A percentile compares a stretch with the other conserved stretches of the same genome.
phyloP scores from a whole-genome alignment of 2,329 filamentous ascomycete genomes.

The Coniochaeta sp. region DNA sequence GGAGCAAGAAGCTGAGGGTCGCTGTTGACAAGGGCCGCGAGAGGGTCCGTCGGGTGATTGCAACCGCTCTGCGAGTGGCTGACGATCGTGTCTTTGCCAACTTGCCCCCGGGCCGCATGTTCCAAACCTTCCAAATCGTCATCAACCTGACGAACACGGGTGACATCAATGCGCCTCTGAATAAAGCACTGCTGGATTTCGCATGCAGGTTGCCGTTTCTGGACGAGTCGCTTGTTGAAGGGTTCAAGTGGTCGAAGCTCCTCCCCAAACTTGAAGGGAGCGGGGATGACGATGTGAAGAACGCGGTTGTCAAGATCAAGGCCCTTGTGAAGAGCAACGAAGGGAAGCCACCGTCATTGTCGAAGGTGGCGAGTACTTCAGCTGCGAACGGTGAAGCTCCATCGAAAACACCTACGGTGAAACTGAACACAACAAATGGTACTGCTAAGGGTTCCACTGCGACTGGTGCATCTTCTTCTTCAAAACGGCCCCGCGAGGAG shows the following conservation, averaged over 20 bases:
- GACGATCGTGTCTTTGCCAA: not conserved
- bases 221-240: conserved; percentile 9
- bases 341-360: conserved; percentile 10
- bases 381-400: conserved; percentile 3
- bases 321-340: conserved; percentile 19
- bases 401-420: conserved; percentile 2
- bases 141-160: conserved; percentile 12
- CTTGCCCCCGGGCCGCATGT: not conserved
- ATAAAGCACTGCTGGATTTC: conserved; percentile 15
- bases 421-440: conserved; percentile 4
- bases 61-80: not conserved
- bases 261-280: conserved; percentile 57
- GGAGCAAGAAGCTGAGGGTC: not conserved
- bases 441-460: not conserved
- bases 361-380: conserved; percentile 13
- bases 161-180: conserved; percentile 13
- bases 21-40: not conserved
- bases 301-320: conserved; percentile 43
- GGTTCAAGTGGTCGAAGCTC: conserved; percentile 55
- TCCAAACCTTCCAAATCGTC: conserved; percentile 11
- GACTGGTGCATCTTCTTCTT: conserved; percentile 13
- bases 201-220: conserved; percentile 12
- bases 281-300: conserved; percentile 58
- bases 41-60: not conserved
- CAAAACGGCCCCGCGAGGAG: conserved; percentile 32